Evolutionary conservation across 805 yeast species (phyloP), one percentile per base, ranked within the genome.

Genomic region (Metschnikowia proteae): DNA sequence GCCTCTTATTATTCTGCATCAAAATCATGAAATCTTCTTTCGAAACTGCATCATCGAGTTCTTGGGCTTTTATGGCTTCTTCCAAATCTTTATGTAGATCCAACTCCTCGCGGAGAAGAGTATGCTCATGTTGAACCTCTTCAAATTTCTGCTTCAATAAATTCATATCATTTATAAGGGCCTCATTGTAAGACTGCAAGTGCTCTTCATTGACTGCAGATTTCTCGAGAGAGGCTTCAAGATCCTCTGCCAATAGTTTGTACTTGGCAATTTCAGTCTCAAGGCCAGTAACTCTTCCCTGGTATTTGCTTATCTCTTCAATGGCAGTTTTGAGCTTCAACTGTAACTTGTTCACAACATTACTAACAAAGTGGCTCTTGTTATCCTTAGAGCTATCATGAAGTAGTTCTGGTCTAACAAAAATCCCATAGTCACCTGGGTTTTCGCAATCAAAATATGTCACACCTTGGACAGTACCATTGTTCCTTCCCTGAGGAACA

Each of bases 391-490:
- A 22, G 31, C 17, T 43, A 25, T 27, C 31, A 8, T 52, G 59
- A 23, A 71, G 51, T 45, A 71, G 51, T 1, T 64, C 47, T n/a
- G 73, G 73, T 37, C 77, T 62, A 3, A 78, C 81, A 61, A 81
- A 81, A 0, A 81, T 63, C 0, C 84, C 85, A 57, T 66, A 65
- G 3, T 58, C 56, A 0, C 67, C 71, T 8, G 54, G 50, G 1
- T 55, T 53, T 5, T 43, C 43, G 51, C 76, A 70, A 6, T 65
- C 60, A 40, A 80, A 80, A 60, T 80, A 80, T 46, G 61, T 44
- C 3, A 64, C 58, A 0, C 76, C 80, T 17, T 69, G 61, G 0
- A 80, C 72, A 0, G 75, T 59, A 1, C 84, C 84, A 50, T 79
- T 66, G 46, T 80, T 80, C 53, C 73, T 75, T 1, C 83, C 83